Evolutionary conservation across 805 yeast species (phyloP), one percentile per base, ranked within the genome.

Genomic region (Henningerozyma blattae): DNA sequence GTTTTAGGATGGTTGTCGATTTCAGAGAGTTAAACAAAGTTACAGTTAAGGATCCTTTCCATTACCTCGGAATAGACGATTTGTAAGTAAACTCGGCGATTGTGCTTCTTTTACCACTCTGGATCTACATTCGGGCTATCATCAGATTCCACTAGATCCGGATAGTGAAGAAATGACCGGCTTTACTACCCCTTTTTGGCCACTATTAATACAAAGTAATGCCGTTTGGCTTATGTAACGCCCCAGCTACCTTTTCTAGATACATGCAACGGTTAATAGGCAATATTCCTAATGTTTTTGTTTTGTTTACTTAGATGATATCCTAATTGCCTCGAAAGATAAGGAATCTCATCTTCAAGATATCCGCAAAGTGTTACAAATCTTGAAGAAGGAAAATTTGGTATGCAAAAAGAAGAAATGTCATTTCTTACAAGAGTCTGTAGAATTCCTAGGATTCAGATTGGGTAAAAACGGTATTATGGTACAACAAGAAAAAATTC

Each of bases 381-480:
- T 22, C 2, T 26, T 40, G 6, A 14, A 27, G 13, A 26, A 31
- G 6, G 33, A 35, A 13, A 18, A 32, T 3, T 18, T 42, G 4
- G 40, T 42, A 3, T 45, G 33, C 5, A 41, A 42, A 22, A n/a
- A 26, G 25, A 37, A 42, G 27, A 45, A 42, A 19, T 42, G 47
- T 22, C 19, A 16, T 1, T 43, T 45, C 19, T 34, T 34, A 15
- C 14, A 27, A 2, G n/a, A 18, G 9, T 10, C 25, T 9, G 40
- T 39, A 7, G 42, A 41, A 14, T 41, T 39, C 28, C 25, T 39
- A 30, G 38, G 40, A 14, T 40, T 43, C 22, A 27, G n/a, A 7
- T 22, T 43, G 12, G 33, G 37, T 10, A 16, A 5, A 3, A 31
- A 37, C 15, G 20, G 22, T 14, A 43, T 42, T 10, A 27, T n/a